These are phyloP conservation scores for Nicotiana obtusifolia DNA, from an alignment of 257 asterid genomes.

Conservation along the genomic window DNA sequence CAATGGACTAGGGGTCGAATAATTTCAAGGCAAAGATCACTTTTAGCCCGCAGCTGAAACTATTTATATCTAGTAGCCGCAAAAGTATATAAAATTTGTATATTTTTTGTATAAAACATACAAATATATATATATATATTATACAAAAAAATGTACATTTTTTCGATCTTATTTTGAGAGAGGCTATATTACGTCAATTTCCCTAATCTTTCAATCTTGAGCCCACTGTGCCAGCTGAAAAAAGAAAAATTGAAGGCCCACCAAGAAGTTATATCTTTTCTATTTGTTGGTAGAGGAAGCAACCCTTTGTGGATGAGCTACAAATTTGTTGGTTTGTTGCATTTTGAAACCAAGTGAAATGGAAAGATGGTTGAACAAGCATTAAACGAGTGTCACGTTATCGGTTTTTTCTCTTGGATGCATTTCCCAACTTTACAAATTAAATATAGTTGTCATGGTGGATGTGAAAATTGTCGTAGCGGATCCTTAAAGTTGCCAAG, in stretches of 20 bases:
- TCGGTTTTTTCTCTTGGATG: neutral
- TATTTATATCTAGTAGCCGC: too few species aligned
- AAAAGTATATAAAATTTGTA: too few species aligned
- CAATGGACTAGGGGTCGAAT: neutral
- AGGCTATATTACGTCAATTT: too few species aligned
- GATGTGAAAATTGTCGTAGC: neutral
- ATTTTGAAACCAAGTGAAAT: neutral
- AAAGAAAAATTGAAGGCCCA: neutral
- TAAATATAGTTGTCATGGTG: neutral
- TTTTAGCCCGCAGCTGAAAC: too few species aligned
- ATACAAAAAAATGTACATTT: too few species aligned
- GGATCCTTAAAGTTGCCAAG: too few species aligned
- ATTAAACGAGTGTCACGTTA: neutral
- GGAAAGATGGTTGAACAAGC: conserved; percentile 3
- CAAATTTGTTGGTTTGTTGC: neutral
- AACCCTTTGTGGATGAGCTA: neutral
- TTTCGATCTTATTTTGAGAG: too few species aligned
- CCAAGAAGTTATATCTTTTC: neutral
- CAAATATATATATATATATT: too few species aligned
- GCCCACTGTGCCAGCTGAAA: neutral
- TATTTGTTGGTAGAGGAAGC: neutral
- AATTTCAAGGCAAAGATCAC: too few species aligned
- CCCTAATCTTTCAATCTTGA: too few species aligned
- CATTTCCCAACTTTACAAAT: neutral
- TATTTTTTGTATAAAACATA: too few species aligned